Evolutionary conservation across 768 basidiomycete genomes (phyloP), one percentile per base, ranked within the genome.

Genomic region (Pluteus cervinus): DNA sequence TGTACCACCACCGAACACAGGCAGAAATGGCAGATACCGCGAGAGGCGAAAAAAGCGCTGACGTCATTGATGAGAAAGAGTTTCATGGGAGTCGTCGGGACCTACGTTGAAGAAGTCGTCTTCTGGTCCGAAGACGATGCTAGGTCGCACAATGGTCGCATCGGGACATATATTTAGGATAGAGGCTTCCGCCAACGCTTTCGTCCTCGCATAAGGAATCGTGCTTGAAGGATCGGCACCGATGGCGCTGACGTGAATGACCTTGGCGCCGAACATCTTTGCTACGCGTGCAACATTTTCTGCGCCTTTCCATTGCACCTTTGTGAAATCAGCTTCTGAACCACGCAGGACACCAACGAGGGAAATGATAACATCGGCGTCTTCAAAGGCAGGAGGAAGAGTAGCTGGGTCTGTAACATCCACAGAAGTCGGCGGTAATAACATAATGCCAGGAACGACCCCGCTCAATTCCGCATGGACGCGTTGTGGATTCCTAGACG

Each of bases 21-120:
- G 85, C 18, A 86, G 55, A 52, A 84, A 77, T 2, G 84, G 84
- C 23, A 86, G 56, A 42, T 73, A 63, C 34, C 62, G 65, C 1
- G 80, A 72, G 20, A 87, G 55, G 18, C 59, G 65, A 21, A 78
- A 75, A 48, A 87, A 84, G 29, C 78, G 66, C 82, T 85, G 44
- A 17, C 14, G 9, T 30, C 15, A 40, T 4, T 29, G 33, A 18
- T 9, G 31, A 20, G 10, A 26, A 43, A 21, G 21, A 35, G 30
- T 30, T 15, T 35, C 7, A 10, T 6, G 10, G 43, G 16, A 35
- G 68, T 32, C 38, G 75, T 12, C 4, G 14, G 41, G 15, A 43
- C 76, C 37, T 37, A 85, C 84, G 41, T 72, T 75, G 55, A 87
- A 87, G 59, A 87, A 82, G 12, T 75, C 71, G 47, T 86, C 84